Evolutionary conservation across 495 filamentous ascomycete genomes (phyloP), one percentile per base, ranked within the genome.

Genomic region (Glutinoglossum americanum): DNA sequence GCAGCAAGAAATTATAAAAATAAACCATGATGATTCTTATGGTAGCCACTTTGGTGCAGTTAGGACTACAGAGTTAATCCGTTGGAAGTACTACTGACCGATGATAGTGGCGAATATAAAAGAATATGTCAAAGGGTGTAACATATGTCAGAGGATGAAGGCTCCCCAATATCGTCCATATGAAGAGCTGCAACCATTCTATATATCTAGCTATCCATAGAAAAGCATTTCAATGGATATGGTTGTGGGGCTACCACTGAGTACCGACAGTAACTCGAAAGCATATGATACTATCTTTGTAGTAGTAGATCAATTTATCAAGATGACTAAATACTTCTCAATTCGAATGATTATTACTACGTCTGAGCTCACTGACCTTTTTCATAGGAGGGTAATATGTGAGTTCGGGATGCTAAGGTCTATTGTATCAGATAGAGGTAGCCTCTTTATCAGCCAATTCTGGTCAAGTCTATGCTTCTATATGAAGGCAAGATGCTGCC

Each of bases 121-220:
- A 32, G 27, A 55, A 56, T 66, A 64, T 56, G 57, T 66, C 25
- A 48, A 60, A 32, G 60, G 27, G 13, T 67, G 58, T 32, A 15
- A 28, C 21, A 27, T 57, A 19, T 65, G 57, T 49, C 59, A 65
- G 57, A 7, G 53, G 28, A 62, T 32, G 0, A 61, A 60, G 28
- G 54, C 48, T 33, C 49, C 26, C 28, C 13, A 28, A 30, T 41
- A 65, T 51, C 28, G 44, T 23, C 57, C 60, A 27, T 63, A 66
- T 51, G 57, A 58, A 17, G 44, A 32, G 37, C 27, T 64, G 7
- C 23, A 65, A 26, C 30, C 60, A 10, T 39, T 65, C 41, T 13
- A 2, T 33, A 26, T 57, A 19, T 60, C 57, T 28, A 32, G 32
- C 1, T 1, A 35, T 10, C 54, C 28, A 8, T 65, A 44, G 60